Conservation (phyloP, 176 grass and related monocot genomes). For the Aegilops bicornis region DNA sequence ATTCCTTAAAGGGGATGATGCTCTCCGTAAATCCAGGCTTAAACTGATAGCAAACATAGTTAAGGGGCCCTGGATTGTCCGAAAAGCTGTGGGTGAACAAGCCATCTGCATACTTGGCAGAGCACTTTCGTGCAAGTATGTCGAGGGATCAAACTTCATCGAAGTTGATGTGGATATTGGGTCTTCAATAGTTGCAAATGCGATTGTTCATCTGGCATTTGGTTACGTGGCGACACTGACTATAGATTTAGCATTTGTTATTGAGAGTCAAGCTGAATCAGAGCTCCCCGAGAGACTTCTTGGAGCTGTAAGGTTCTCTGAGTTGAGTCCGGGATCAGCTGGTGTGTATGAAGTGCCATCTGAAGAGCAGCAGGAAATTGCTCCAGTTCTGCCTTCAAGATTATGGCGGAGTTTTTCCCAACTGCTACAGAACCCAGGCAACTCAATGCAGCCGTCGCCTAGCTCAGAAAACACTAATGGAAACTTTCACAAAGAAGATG, state of each 20-base stretch:
- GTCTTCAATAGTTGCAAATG: constrained; percentile 93
- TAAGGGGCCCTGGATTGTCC: constrained; percentile 88
- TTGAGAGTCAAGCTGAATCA: constrained; percentile 83
- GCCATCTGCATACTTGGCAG: constrained; percentile 88
- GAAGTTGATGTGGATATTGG: constrained; percentile 96
- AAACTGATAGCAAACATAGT: constrained; percentile 93
- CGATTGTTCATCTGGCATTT: constrained; percentile 94
- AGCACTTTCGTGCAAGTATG: constrained; percentile 81
- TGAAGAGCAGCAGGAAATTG: constrained; percentile 51
- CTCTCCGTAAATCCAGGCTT: constrained; percentile 83
- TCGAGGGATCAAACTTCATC: constrained; percentile 70
- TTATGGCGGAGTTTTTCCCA: constrained; percentile 79
- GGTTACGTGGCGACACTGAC: constrained; percentile 77
- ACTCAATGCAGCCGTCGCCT: constrained; percentile 22
- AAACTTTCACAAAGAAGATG: constrained; percentile 44
- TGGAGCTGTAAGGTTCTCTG: constrained; percentile 78
- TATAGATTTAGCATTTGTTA: constrained; percentile 88
- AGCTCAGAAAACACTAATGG: constrained; percentile 50
- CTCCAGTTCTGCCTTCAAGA: constrained; percentile 35
- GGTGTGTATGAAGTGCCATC: constrained; percentile 44
- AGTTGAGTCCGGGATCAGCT: constrained; percentile 75
- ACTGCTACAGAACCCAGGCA: constrained; percentile 57
- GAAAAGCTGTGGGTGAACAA: constrained; percentile 91
- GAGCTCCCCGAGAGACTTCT: constrained; percentile 91
- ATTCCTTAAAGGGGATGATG: constrained; percentile 91